These are phyloP conservation scores for Parastagonospora avenae DNA, from an alignment of 2,329 filamentous ascomycete species.

Conservation along the genomic window DNA sequence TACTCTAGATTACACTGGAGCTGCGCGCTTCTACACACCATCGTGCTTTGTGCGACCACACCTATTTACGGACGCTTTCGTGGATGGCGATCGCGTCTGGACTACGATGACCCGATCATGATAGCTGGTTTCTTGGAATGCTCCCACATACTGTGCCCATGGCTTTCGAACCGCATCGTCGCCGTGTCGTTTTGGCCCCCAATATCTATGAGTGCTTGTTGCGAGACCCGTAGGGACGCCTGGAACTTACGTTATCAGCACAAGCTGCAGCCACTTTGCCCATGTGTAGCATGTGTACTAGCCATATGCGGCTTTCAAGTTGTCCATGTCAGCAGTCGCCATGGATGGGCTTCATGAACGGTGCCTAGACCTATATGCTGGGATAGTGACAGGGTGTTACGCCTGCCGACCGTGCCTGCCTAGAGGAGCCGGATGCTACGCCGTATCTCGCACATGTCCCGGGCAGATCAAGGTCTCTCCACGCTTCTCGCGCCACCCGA, in stretches of 20 bases:
- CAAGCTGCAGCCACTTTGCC: slow-evolving; percentile 25
- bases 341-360: slow-evolving; percentile 18
- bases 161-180: not conserved
- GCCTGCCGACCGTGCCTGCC: slow-evolving; percentile 19
- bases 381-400: slow-evolving; percentile 17
- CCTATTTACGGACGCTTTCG: not conserved
- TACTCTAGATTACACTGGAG: not conserved
- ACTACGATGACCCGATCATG: not conserved
- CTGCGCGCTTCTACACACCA: slow-evolving; percentile 2
- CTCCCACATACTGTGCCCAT: not conserved
- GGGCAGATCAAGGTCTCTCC: slow-evolving; percentile 20
- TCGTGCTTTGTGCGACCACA: slow-evolving; percentile 11
- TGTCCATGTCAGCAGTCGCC: slow-evolving; percentile 34
- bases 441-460: slow-evolving; percentile 24
- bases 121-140: not conserved
- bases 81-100: not conserved
- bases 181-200: slow-evolving; percentile 20
- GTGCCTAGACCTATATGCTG: slow-evolving; percentile 26
- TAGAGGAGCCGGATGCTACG: slow-evolving; percentile 29
- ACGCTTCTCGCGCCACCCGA: slow-evolving; percentile 27
- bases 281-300: slow-evolving; percentile 22
- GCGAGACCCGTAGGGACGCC: not conserved
- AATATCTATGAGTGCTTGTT: slow-evolving; percentile 15
- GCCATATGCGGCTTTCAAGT: slow-evolving; percentile 24
- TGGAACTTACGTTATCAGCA: slow-evolving; percentile 14